A percentile compares a stretch with the other conserved stretches of the same genome.
These are phyloP conservation scores for Papilionanthe hybrid DNA, from an alignment of 116 monocot species.

Conservation along the genomic window DNA sequence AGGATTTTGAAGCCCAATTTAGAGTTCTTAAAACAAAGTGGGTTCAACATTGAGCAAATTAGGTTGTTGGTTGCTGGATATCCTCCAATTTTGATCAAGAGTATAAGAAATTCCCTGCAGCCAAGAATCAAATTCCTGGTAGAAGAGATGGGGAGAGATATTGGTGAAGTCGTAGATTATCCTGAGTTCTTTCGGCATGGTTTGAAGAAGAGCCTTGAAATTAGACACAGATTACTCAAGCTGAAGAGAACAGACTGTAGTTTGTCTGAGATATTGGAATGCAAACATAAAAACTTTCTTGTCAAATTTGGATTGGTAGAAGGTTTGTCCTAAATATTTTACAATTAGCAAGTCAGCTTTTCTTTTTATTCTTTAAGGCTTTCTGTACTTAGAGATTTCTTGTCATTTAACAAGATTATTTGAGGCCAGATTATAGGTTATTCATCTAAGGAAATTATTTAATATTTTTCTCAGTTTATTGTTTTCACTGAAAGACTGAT, in stretches of 20 bases:
- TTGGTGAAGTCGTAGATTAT: slow-evolving; percentile 60
- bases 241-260: slow-evolving; percentile 46
- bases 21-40: slow-evolving; percentile 44
- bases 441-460: not conserved
- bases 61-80: slow-evolving; percentile 58
- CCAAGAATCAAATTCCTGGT: slow-evolving; percentile 80
- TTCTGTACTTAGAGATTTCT: not conserved
- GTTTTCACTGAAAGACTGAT: not conserved
- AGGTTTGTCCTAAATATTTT: slow-evolving; percentile 17
- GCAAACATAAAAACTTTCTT: slow-evolving; percentile 65
- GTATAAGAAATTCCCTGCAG: slow-evolving; percentile 67
- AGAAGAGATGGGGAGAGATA: slow-evolving; percentile 69
- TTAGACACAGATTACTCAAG: slow-evolving; percentile 49
- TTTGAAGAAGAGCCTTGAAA: slow-evolving; percentile 81
- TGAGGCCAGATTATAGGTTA: not conserved
- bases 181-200: slow-evolving; percentile 85
- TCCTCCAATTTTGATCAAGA: slow-evolving; percentile 86
- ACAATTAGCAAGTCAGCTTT: not conserved
- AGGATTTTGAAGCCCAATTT: slow-evolving; percentile 68
- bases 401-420: not conserved
- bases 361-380: not conserved
- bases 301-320: slow-evolving; percentile 43
- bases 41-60: slow-evolving; percentile 54
- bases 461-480: not conserved
- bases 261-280: slow-evolving; percentile 74